Evolutionary conservation across 2,329 filamentous ascomycete genomes (phyloP), one percentile per base, ranked within the genome.

Genomic region (Ascochyta koolunga): DNA sequence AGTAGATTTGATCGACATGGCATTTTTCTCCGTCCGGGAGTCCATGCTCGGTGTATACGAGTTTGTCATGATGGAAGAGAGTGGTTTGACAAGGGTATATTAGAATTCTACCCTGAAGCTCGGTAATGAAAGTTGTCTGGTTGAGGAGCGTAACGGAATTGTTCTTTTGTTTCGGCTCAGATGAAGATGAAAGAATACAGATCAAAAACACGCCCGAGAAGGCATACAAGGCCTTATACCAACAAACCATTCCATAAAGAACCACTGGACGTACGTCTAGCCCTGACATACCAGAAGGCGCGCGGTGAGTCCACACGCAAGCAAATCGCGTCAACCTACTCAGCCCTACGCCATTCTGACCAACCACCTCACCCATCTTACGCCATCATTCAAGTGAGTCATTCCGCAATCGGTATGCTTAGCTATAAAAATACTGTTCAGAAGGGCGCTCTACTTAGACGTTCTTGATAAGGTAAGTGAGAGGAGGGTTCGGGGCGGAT

Each of bases 1-100:
- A 44, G 55, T 61, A 8, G 66, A 67, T 21, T 21, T 59, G 4
- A 57, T 59, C 1, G 68, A 71, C 37, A 54, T 40, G 15, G 49
- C 29, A 29, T 65, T 61, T 11, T 52, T 60, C 15, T 61, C 47
- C 19, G 32, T 7, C 13, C 13, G 32, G 5, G 36, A 42, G 22
- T 38, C 56, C 21, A 38, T 46, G 21, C 25, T 58, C 24, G 36
- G 1, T 21, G 24, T 42, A 39, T 47, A 16, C 11, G 47, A 25
- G 18, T 33, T 40, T 7, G 37, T 37, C 58, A 62, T 61, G 3
- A 13, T 29, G 27, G 5, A 4, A 29, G 11, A 29, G 9, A 29
- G 24, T 27, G 24, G 10, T 9, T 8, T 2, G 10, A 8, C 7
- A 7, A 27, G 7, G 8, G 8, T 27, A 6, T 27, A 7, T 7